These are phyloP conservation scores for Claviceps capensis DNA, from an alignment of 2,329 filamentous ascomycete species.

Conservation along the genomic window DNA sequence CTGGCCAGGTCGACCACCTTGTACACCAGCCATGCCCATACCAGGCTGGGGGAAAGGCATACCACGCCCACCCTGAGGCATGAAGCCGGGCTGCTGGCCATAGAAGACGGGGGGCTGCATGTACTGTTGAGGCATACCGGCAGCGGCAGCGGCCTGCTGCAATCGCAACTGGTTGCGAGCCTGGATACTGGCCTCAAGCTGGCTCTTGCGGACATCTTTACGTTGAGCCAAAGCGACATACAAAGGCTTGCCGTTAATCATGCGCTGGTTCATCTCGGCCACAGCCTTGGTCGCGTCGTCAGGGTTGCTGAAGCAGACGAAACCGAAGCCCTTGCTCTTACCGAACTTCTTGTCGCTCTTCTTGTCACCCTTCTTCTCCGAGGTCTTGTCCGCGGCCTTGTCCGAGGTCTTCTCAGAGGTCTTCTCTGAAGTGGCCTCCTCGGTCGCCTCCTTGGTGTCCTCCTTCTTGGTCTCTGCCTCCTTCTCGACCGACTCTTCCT, in stretches of 20 bases:
- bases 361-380: conserved; percentile 41
- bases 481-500: conserved; percentile 37
- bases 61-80: conserved; percentile 49
- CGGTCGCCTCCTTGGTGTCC: conserved; percentile 24
- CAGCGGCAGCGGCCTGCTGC: conserved; percentile 88
- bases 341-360: conserved; percentile 56
- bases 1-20: conserved; percentile 72
- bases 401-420: conserved; percentile 83
- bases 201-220: conserved; percentile 98
- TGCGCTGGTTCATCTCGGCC: conserved; percentile 99
- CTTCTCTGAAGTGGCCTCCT: conserved; percentile 36
- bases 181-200: conserved; percentile 98
- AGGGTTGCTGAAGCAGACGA: conserved; percentile 99
- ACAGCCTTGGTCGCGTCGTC: conserved; percentile 99
- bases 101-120: conserved; percentile 92
- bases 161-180: conserved; percentile 96
- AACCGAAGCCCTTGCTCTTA: conserved; percentile 99
- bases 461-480: conserved; percentile 35
- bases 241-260: conserved; percentile 91
- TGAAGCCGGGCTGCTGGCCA: conserved; percentile 61
- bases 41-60: conserved; percentile 52
- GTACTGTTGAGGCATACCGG: conserved; percentile 75
- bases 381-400: conserved; percentile 4
- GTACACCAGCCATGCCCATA: conserved; percentile 56
- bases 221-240: conserved; percentile 97